Percentiles rank a stretch among this genome's conserved stretches.
These are phyloP conservation scores for Cutaneotrichosporon mucoides DNA, from an alignment of 1,284 basidiomycete genomes.

Conservation along the genomic window DNA sequence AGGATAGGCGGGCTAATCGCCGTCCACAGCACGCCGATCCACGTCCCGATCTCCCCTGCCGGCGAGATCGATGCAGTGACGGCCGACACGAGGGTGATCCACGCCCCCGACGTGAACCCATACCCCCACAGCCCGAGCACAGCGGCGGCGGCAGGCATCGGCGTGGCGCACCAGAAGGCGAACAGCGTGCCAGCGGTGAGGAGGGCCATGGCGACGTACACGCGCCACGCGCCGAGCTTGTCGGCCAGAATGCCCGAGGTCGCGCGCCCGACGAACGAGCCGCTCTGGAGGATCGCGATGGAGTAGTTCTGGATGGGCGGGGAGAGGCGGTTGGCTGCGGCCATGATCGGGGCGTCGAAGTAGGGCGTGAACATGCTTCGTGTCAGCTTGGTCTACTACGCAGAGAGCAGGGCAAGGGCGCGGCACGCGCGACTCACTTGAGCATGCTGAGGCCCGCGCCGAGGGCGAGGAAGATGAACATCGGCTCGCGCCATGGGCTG, in stretches of 20 bases:
- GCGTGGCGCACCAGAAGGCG: slow-evolving; percentile 21
- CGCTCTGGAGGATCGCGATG: slow-evolving; percentile 24
- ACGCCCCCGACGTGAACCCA: slow-evolving; percentile 37
- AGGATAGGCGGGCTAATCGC: slow-evolving; percentile 31
- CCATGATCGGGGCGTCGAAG: slow-evolving; percentile 19
- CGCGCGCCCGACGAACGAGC: slow-evolving; percentile 23
- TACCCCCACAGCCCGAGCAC: slow-evolving; percentile 37
- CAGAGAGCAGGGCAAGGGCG: no score
- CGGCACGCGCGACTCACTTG: slow-evolving; percentile 8
- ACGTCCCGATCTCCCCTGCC: slow-evolving; percentile 38
- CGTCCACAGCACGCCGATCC: slow-evolving; percentile 44
- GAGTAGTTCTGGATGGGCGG: slow-evolving; percentile 15
- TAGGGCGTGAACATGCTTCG: slow-evolving; percentile 21
- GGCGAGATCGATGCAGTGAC: slow-evolving; percentile 36
- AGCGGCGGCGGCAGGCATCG: slow-evolving; percentile 19
- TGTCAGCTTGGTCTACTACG: no score
- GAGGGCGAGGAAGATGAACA: slow-evolving; percentile 32
- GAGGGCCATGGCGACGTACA: slow-evolving; percentile 17
- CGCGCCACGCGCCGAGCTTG: slow-evolving; percentile 21
- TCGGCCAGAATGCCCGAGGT: slow-evolving; percentile 24
- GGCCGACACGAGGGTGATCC: slow-evolving; percentile 41
- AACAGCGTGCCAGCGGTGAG: slow-evolving; percentile 16
- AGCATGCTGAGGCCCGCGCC: slow-evolving; percentile 32
- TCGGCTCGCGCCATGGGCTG: slow-evolving; percentile 29
- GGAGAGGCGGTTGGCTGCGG: slow-evolving; percentile 10